Percentiles rank a stretch among this genome's conserved stretches.
These are phyloP conservation scores for Alloascoidea africana DNA, from an alignment of 805 yeast genomes.

Conservation along the genomic window DNA sequence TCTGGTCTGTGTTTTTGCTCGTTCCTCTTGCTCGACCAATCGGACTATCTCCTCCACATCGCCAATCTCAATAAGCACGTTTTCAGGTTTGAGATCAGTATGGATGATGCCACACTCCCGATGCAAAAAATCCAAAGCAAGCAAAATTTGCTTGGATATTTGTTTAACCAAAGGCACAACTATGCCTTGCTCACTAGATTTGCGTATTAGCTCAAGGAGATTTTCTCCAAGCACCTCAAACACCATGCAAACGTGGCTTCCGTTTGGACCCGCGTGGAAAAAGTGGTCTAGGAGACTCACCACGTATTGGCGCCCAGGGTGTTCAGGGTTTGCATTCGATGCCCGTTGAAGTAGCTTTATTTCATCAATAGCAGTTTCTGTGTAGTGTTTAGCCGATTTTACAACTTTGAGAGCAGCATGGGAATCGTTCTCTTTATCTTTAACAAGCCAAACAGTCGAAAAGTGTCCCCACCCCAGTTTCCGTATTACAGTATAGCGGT, in stretches of 20 bases:
- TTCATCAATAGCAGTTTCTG: slow-evolving; percentile 92
- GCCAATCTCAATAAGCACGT: slow-evolving; percentile 65
- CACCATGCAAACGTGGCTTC: slow-evolving; percentile 90
- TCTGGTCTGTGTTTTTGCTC: slow-evolving; percentile 24
- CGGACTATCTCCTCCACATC: slow-evolving; percentile 68
- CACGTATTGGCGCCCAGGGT: slow-evolving; percentile 73
- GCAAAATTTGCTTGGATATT: slow-evolving; percentile 61
- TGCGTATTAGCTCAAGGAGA: slow-evolving; percentile 64
- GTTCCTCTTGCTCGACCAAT: slow-evolving; percentile 47
- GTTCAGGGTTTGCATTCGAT: slow-evolving; percentile 46
- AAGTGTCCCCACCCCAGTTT: slow-evolving; percentile 99
- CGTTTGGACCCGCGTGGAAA: slow-evolving; percentile 80
- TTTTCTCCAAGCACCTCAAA: slow-evolving; percentile 96
- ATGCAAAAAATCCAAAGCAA: slow-evolving; percentile 60
- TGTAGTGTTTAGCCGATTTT: slow-evolving; percentile 80
- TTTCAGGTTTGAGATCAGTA: slow-evolving; percentile 78
- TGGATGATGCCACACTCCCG: slow-evolving; percentile 62
- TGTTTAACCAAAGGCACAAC: slow-evolving; percentile 66
- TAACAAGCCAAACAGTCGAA: slow-evolving; percentile 88
- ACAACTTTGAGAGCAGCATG: slow-evolving; percentile 95
- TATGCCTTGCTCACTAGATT: slow-evolving; percentile 67
- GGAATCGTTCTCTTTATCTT: slow-evolving; percentile 30
- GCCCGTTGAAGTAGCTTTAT: slow-evolving; percentile 56
- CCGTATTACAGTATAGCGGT: slow-evolving; percentile 65
- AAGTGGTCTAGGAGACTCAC: slow-evolving; percentile 75